Base-by-base conservation (phyloP, 1,284 basidiomycete species). In the Neotropicomus parvogracilis region DNA sequence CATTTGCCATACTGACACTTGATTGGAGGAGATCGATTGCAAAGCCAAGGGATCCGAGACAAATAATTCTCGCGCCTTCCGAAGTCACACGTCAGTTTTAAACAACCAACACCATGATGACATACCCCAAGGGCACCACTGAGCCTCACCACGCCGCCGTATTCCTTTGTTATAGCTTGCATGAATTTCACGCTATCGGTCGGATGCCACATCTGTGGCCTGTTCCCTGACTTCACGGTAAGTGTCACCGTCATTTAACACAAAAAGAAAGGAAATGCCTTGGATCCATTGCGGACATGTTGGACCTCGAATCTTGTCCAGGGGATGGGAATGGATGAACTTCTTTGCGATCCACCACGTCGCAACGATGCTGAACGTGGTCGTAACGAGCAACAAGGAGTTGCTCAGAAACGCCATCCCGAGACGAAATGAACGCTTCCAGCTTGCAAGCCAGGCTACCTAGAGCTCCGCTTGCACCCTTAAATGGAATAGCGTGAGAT, bases 31-130 rank as follows among this genome's bases (percentile, higher is more conserved):
- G 36, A 77, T 72, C 35, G 63, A 65, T 29, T 73, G 70, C 32
- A 76, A 57, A 3, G 73, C 72, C 14, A 56, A 58, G 4, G 75
- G 72, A 52, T 77, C 75, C 8, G 72, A 70, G 3, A 75, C 60
- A 52, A 75, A 75, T 1, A 77, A 57, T 57, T 47, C 40, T n/a
- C 44, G 56, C 13, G 33, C 26, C 52, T 54, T 8, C 21, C n/a
- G n/a, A n/a, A n/a, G n/a, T 10, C n/a, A 10, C 12, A 19, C 7
- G 24, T 24, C 8, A 24, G 24, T 24, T 8, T n/a, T n/a, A n/a
- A 8, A 24, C 24, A 8, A 24, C 24, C 24, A 24, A 24, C 4
- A 24, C 24, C 24, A 24, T 24, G 24, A 24, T 24, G 8, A 19
- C 19, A 31, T 40, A 48, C 37, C 32, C 44, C 27, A 7, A 40